Evolutionary conservation across 2,329 filamentous ascomycete species (phyloP).

Genomic region (Cercospora brassicicola): DNA sequence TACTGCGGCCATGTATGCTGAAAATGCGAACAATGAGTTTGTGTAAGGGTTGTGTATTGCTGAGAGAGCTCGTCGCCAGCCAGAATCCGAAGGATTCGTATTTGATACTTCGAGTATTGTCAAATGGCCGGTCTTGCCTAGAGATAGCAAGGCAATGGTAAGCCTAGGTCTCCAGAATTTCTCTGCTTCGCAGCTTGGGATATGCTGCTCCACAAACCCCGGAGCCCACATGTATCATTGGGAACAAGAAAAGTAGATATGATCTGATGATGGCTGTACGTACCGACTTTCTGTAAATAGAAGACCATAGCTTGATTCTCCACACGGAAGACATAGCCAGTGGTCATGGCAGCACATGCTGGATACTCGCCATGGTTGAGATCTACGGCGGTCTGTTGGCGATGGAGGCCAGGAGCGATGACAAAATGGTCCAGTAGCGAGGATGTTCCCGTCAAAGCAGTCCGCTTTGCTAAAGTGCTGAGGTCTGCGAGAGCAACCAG

Average conservation of each 20-base stretch:
- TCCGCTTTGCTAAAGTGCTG: slow-evolving; percentile 57
- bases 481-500: slow-evolving; percentile 62
- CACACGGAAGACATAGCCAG: slow-evolving; percentile 47
- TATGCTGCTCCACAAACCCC: background rate
- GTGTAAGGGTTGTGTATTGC: background rate
- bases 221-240: too few relatives aligned
- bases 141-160: background rate
- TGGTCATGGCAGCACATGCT: slow-evolving; percentile 47
- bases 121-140: slow-evolving; percentile 30
- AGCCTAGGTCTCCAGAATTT: background rate
- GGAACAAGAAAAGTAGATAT: too few relatives aligned
- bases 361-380: slow-evolving; percentile 44
- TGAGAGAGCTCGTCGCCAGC: background rate
- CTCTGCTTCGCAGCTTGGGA: background rate
- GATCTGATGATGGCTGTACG: background rate
- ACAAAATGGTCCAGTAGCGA: slow-evolving; percentile 59
- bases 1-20: slow-evolving; percentile 18
- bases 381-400: slow-evolving; percentile 57
- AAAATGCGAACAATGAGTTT: background rate
- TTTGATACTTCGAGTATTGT: slow-evolving; percentile 30
- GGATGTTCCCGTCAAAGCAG: slow-evolving; percentile 57
- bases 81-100: background rate
- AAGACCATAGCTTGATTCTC: slow-evolving; percentile 56
- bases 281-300: slow-evolving; percentile 46
- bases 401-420: slow-evolving; percentile 61